Percentiles rank a stretch among this genome's conserved stretches.
phyloP scores from a whole-genome alignment of 768 basidiomycete species.

The Trametes sanguinea region DNA sequence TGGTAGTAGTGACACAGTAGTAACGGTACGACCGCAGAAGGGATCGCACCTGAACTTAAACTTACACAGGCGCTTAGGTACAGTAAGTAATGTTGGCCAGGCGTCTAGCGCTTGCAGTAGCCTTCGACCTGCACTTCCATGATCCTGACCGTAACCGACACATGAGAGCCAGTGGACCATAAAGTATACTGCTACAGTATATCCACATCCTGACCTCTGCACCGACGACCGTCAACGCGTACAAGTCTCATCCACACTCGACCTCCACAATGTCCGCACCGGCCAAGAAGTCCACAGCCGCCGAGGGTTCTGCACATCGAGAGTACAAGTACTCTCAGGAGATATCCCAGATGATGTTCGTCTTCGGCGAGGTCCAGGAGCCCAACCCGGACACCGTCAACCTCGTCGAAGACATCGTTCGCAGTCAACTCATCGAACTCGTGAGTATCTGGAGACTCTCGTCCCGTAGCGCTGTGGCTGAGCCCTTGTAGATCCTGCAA shows the following conservation, averaged over 20 bases:
- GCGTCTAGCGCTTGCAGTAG: too few species aligned
- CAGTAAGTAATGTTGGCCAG: too few species aligned
- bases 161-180: too few species aligned
- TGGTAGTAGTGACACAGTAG: too few species aligned
- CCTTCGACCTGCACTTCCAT: too few species aligned
- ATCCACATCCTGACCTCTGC: too few species aligned
- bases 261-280: constrained; percentile 16
- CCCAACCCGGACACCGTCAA: constrained; percentile 86
- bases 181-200: too few species aligned
- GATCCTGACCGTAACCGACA: too few species aligned
- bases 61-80: too few species aligned
- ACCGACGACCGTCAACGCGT: too few species aligned
- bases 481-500: constrained; percentile 72
- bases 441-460: constrained; percentile 40
- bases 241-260: not conserved
- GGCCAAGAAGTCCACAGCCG: constrained; percentile 21
- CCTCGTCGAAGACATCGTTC: constrained; percentile 93
- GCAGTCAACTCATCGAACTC: constrained; percentile 87
- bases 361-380: constrained; percentile 94
- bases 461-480: not conserved
- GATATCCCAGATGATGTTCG: constrained; percentile 99
- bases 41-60: too few species aligned
- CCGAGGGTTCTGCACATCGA: constrained; percentile 30
- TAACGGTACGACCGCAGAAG: too few species aligned
- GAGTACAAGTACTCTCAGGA: constrained; percentile 92